Percentiles rank a stretch among this genome's conserved stretches.
Conservation (phyloP, 352 stramenopile genomes). For the Ophiocytium majus region DNA sequence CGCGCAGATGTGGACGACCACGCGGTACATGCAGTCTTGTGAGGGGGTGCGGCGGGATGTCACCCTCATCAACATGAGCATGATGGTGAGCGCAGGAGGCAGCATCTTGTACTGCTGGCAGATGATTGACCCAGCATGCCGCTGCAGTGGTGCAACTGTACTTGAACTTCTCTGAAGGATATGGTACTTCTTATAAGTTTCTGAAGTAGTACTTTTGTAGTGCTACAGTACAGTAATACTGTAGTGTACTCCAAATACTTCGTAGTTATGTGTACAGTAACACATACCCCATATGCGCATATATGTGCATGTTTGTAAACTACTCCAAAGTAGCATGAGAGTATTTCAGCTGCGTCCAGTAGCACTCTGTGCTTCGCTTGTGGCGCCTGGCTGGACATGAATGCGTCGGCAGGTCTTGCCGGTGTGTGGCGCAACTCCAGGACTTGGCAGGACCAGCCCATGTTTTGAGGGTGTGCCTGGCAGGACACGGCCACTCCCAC, state of each 20-base stretch:
- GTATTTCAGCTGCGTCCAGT: no score
- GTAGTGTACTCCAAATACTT: background rate
- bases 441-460: no score
- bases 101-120: constrained; percentile 69
- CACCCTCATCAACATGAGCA: constrained; percentile 77
- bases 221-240: background rate
- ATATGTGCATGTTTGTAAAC: no score
- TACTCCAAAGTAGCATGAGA: no score
- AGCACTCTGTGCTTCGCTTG: no score
- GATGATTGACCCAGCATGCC: constrained; percentile 65
- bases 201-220: background rate
- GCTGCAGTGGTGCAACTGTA: constrained; percentile 17
- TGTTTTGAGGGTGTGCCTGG: no score
- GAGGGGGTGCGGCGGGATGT: constrained; percentile 74
- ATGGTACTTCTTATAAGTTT: background rate
- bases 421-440: no score
- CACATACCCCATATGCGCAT: no score
- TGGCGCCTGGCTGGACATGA: no score
- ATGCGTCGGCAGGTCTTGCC: no score
- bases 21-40: constrained; percentile 81
- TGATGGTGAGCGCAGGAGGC: constrained; percentile 83
- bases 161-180: background rate
- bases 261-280: background rate
- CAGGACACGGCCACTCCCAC: no score
- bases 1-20: constrained; percentile 41